Evolutionary conservation across 2,329 filamentous ascomycete species (phyloP).

Genomic region (Botrytis paeoniae): DNA sequence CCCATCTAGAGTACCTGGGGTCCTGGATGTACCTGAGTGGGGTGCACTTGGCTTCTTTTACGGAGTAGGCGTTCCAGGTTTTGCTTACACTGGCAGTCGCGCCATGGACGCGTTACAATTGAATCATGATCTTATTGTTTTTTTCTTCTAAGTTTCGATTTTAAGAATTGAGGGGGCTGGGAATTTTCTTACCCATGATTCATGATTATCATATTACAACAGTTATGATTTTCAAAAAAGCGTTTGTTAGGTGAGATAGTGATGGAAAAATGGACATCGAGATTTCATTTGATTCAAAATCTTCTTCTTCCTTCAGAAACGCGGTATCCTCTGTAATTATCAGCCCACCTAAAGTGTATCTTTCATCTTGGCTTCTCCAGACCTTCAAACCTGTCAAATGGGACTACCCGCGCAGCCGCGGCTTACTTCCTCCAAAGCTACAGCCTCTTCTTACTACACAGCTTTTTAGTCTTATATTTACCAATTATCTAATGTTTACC

Average conservation of each 20-base stretch:
- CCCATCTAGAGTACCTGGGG: slow-evolving; percentile 8
- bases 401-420: slow-evolving; percentile 20
- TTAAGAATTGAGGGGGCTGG: slow-evolving; percentile 16
- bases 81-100: background rate
- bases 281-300: slow-evolving; percentile 3
- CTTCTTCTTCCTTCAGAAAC: background rate
- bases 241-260: background rate
- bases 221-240: slow-evolving; percentile 3
- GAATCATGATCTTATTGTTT: slow-evolving; percentile 7
- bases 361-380: background rate
- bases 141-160: background rate
- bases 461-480: background rate
- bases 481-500: background rate
- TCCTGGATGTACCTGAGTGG: slow-evolving; percentile 13
- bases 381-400: slow-evolving; percentile 16
- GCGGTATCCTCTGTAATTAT: slow-evolving; percentile 1
- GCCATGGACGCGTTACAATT: background rate
- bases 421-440: background rate
- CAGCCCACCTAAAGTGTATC: background rate
- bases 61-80: background rate
- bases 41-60: background rate
- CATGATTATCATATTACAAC: background rate
- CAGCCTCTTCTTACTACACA: background rate
- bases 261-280: background rate
- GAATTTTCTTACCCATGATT: slow-evolving; percentile 1